phyloP scores from a whole-genome alignment of 2,329 filamentous ascomycete species.

The Podosphaera aphanis region DNA sequence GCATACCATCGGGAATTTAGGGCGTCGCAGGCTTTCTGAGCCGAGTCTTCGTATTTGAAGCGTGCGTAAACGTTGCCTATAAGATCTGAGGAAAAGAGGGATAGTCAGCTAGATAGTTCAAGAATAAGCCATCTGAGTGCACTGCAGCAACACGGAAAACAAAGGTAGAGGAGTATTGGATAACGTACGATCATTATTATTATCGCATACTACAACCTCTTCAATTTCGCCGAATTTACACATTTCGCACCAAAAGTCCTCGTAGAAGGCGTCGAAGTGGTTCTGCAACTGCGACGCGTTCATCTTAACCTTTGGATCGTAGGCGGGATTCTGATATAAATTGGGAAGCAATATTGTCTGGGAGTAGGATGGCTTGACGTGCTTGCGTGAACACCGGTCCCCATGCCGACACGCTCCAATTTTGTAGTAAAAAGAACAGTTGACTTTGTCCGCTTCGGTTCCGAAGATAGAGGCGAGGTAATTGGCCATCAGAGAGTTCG shows the following conservation, averaged over 20 bases:
- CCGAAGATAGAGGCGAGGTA: slow-evolving; percentile 98
- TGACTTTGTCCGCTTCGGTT: slow-evolving; percentile 98
- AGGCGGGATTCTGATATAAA: slow-evolving; percentile 96
- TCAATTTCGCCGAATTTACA: slow-evolving; percentile 96
- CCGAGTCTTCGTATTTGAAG: slow-evolving; percentile 98
- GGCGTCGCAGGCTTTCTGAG: slow-evolving; percentile 79
- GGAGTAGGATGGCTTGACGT: slow-evolving; percentile 95
- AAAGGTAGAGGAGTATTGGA: background rate
- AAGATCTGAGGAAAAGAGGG: slow-evolving; percentile 34
- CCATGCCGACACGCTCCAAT: slow-evolving; percentile 97
- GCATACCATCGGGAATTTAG: slow-evolving; percentile 95
- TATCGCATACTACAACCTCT: slow-evolving; percentile 95
- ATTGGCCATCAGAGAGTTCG: slow-evolving; percentile 48
- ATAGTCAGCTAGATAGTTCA: no score
- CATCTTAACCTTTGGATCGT: slow-evolving; percentile 93
- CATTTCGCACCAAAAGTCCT: slow-evolving; percentile 99
- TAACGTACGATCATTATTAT: slow-evolving; percentile 60
- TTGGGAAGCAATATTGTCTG: slow-evolving; percentile 96
- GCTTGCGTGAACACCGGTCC: slow-evolving; percentile 92
- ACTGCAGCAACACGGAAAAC: background rate
- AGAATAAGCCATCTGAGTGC: no score
- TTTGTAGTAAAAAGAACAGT: slow-evolving; percentile 99
- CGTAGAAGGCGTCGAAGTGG: slow-evolving; percentile 99
- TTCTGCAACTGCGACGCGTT: slow-evolving; percentile 89
- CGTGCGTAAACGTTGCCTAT: slow-evolving; percentile 98